Percentiles rank a stretch among this genome's conserved stretches.
Evolutionary conservation across 2,329 filamentous ascomycete species (phyloP).

Genomic region (Diaporthe sp.): DNA sequence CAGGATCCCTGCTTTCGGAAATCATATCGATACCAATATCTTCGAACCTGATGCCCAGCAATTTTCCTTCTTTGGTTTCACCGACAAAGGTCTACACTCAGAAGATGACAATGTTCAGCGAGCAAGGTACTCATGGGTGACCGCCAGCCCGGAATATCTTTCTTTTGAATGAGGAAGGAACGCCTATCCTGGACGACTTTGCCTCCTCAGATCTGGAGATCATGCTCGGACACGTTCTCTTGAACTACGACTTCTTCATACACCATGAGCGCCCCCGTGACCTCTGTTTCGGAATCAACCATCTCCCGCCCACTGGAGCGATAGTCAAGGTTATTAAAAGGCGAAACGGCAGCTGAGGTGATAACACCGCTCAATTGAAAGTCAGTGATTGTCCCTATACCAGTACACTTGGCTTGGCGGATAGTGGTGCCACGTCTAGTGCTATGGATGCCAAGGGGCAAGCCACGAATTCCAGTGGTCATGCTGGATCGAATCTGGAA

Average conservation of each 20-base stretch:
- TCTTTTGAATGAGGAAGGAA: slow-evolving; percentile 53
- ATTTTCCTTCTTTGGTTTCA: slow-evolving; percentile 55
- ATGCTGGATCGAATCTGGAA: too few species aligned
- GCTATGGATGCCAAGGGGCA: neutral
- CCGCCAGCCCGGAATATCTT: slow-evolving; percentile 41
- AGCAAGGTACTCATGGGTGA: slow-evolving; percentile 29
- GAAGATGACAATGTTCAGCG: neutral
- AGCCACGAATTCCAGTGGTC: neutral
- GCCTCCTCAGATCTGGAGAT: slow-evolving; percentile 51
- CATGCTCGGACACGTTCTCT: slow-evolving; percentile 41
- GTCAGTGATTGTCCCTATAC: too few species aligned
- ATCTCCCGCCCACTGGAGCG: slow-evolving; percentile 22
- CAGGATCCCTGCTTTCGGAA: slow-evolving; percentile 49
- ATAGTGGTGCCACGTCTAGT: neutral
- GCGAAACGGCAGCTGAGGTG: neutral
- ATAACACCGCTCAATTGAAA: neutral
- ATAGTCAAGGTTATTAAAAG: neutral
- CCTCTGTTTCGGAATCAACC: slow-evolving; percentile 23
- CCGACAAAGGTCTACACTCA: neutral
- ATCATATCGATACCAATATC: slow-evolving; percentile 48
- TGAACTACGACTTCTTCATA: slow-evolving; percentile 43
- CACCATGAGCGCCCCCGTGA: neutral
- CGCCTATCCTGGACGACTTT: slow-evolving; percentile 52
- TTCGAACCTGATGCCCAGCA: slow-evolving; percentile 47
- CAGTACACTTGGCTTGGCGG: neutral